Conservation (phyloP, 441 rosid species). For the Codiaeum variegatum region DNA sequence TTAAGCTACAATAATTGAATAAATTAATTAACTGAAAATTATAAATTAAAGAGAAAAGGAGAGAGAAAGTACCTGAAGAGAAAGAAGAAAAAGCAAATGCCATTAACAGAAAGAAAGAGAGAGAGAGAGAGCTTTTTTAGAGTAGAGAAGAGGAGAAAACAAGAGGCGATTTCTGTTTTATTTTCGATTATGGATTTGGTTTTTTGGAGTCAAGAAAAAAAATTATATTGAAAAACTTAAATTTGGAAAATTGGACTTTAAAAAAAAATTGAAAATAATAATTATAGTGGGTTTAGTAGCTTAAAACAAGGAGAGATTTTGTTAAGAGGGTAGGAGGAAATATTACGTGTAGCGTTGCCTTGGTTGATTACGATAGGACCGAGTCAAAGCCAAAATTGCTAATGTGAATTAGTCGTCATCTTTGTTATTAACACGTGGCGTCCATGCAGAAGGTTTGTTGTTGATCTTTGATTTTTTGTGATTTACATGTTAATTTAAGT, state of each 20-base stretch:
- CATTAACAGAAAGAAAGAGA: slow-evolving; percentile 9
- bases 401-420: not conserved
- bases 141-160: not conserved
- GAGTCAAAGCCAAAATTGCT: slow-evolving; percentile 30
- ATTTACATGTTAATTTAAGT: too few species aligned
- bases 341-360: slow-evolving; percentile 19
- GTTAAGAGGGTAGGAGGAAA: slow-evolving; percentile 13
- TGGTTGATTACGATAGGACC: slow-evolving; percentile 15
- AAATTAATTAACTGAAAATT: not conserved
- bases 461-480: not conserved
- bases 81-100: slow-evolving; percentile 22
- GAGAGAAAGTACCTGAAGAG: slow-evolving; percentile 22
- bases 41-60: not conserved
- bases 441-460: slow-evolving; percentile 18
- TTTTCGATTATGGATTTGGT: not conserved
- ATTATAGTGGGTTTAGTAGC: not conserved
- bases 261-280: not conserved
- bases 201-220: not conserved
- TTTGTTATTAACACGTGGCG: slow-evolving; percentile 27
- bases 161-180: slow-evolving; percentile 13
- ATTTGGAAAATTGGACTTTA: not conserved
- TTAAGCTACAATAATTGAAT: too few species aligned
- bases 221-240: not conserved
- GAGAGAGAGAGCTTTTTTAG: not conserved
- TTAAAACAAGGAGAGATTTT: not conserved